Conservation (phyloP, 1,139 yeast genomes). For the Taphrina populina region DNA sequence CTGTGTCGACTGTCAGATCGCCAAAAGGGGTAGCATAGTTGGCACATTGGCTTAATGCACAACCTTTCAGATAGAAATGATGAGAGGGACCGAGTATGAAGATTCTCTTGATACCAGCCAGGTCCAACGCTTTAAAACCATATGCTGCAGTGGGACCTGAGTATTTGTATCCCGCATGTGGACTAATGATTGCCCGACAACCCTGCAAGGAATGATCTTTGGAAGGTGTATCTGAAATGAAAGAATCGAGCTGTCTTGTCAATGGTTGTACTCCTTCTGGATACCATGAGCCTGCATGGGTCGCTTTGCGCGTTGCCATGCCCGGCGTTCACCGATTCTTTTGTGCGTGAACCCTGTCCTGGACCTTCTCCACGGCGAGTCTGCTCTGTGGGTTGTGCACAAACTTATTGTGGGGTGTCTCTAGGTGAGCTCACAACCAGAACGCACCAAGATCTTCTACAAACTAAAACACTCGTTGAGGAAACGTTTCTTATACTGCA, state of each 20-base stretch:
- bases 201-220: slow-evolving; percentile 41
- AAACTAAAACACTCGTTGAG: too few species aligned
- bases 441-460: too few species aligned
- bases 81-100: slow-evolving; percentile 92
- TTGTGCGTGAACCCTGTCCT: too few species aligned
- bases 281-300: slow-evolving; percentile 94
- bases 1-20: slow-evolving; percentile 61
- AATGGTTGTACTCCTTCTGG: slow-evolving; percentile 51
- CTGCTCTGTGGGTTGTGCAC: too few species aligned
- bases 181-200: slow-evolving; percentile 39
- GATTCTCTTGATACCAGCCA: slow-evolving; percentile 57
- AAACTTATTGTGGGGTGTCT: too few species aligned
- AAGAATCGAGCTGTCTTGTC: slow-evolving; percentile 53
- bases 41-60: slow-evolving; percentile 56
- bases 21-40: slow-evolving; percentile 82
- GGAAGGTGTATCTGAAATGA: slow-evolving; percentile 43
- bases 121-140: slow-evolving; percentile 71
- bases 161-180: slow-evolving; percentile 88
- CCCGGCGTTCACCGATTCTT: too few species aligned
- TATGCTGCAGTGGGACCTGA: slow-evolving; percentile 78
- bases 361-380: too few species aligned
- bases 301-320: slow-evolving; percentile 56
- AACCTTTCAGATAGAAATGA: slow-evolving; percentile 73
- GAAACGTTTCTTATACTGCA: too few species aligned
- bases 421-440: too few species aligned